These are phyloP conservation scores for Kodamaea sagamina DNA, from an alignment of 805 yeast species.

Conservation along the genomic window DNA sequence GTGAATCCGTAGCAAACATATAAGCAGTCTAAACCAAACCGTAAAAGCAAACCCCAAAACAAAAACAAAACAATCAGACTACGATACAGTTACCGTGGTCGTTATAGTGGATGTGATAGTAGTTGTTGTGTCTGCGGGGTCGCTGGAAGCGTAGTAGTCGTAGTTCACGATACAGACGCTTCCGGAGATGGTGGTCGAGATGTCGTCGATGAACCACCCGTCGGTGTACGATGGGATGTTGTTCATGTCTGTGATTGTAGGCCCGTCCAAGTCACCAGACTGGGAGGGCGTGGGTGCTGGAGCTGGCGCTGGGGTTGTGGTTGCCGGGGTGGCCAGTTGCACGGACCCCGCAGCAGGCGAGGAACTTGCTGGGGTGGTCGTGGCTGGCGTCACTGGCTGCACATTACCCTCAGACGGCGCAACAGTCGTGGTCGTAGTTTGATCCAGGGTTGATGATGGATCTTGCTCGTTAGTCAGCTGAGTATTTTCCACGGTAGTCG, in stretches of 20 bases:
- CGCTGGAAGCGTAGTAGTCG: conserved; percentile 30
- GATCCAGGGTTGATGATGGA: conserved; percentile 2
- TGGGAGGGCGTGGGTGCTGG: conserved; percentile 9
- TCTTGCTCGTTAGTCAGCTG: neutral
- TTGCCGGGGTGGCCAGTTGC: neutral
- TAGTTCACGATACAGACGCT: conserved; percentile 39
- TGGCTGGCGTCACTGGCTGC: conserved; percentile 2
- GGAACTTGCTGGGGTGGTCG: neutral
- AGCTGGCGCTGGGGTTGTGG: conserved; percentile 6
- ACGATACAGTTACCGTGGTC: conserved; percentile 33
- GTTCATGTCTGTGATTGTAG: conserved; percentile 31
- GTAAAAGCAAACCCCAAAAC: conserved; percentile 6
- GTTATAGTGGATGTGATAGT: conserved; percentile 44
- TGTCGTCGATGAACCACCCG: conserved; percentile 37
- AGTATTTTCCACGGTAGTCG: conserved; percentile 1
- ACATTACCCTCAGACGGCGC: conserved; percentile 4
- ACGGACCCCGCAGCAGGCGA: too few species aligned
- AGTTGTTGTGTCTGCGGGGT: conserved; percentile 24
- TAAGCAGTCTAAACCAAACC: conserved; percentile 2
- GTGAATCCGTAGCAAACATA: conserved; percentile 6
- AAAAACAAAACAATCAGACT: conserved; percentile 3
- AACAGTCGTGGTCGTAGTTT: neutral
- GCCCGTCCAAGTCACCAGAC: conserved; percentile 17
- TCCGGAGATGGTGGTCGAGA: conserved; percentile 31
- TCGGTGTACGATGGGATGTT: conserved; percentile 22